Conservation (phyloP, 805 yeast species). For the Teunomyces gatunensis region DNA sequence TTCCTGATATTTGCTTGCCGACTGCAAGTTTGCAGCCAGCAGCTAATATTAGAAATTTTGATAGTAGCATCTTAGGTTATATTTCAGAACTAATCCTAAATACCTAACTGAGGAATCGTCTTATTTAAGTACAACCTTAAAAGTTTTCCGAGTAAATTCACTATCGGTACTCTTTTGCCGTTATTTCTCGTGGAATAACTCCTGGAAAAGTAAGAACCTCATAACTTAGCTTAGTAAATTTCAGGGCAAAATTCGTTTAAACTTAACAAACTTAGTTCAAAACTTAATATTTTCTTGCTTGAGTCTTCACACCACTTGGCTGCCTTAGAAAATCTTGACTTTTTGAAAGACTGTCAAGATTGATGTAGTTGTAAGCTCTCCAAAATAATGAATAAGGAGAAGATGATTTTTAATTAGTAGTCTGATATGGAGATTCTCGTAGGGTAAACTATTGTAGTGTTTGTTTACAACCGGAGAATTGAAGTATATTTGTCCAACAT, state of each 20-base stretch:
- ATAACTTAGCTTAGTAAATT: not conserved
- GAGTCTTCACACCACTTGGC: not conserved
- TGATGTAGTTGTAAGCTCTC: not conserved
- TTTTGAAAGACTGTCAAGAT: not conserved
- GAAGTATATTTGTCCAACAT: no score
- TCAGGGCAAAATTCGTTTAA: not conserved
- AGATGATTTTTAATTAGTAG: not conserved
- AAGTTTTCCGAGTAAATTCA: not conserved
- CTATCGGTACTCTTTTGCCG: not conserved
- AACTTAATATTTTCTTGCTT: not conserved
- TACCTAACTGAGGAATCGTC: not conserved
- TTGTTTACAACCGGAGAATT: no score
- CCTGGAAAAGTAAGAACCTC: not conserved
- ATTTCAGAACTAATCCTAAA: not conserved
- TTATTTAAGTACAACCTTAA: not conserved
- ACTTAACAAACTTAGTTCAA: not conserved
- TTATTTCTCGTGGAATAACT: not conserved
- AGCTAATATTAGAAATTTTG: not conserved
- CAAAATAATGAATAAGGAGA: not conserved
- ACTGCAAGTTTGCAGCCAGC: not conserved
- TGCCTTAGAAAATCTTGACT: not conserved
- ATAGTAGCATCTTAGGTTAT: not conserved
- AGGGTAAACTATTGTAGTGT: no score
- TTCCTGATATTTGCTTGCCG: slow-evolving; percentile 14
- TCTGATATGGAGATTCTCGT: not conserved